A percentile compares a stretch with the other conserved stretches of the same genome.
Conservation (phyloP, 2,329 filamentous ascomycete genomes). For the Fusarium haematococcum region DNA sequence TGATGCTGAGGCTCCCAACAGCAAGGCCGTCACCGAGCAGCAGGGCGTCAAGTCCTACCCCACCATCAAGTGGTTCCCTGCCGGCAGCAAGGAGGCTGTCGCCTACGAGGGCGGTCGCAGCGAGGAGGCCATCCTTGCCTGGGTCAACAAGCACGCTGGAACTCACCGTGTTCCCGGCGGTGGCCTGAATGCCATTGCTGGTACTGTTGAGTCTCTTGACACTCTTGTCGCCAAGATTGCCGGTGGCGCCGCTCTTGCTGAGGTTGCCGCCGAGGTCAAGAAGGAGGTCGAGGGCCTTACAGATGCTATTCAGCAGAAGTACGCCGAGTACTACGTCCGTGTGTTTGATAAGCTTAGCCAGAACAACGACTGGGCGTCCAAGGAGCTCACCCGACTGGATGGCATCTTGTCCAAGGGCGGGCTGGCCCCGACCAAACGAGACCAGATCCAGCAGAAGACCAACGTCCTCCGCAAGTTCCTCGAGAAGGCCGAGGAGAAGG, state of each 20-base stretch:
- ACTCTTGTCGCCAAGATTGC: slow-evolving; percentile 79
- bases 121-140: slow-evolving; percentile 81
- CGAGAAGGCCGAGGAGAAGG: slow-evolving; percentile 66
- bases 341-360: slow-evolving; percentile 86
- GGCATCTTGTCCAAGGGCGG: slow-evolving; percentile 88
- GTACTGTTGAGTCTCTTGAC: slow-evolving; percentile 85
- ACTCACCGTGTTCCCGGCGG: slow-evolving; percentile 88
- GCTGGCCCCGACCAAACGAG: slow-evolving; percentile 85
- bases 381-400: slow-evolving; percentile 86
- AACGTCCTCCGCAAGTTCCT: slow-evolving; percentile 89
- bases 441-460: slow-evolving; percentile 86
- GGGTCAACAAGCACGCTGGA: slow-evolving; percentile 89
- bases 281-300: slow-evolving; percentile 75
- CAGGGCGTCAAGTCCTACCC: slow-evolving; percentile 89
- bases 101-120: slow-evolving; percentile 80
- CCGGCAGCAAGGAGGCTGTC: slow-evolving; percentile 78
- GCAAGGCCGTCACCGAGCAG: slow-evolving; percentile 80
- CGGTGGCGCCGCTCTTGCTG: slow-evolving; percentile 70
- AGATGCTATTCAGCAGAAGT: slow-evolving; percentile 75
- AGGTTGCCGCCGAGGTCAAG: slow-evolving; percentile 77
- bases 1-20: slow-evolving; percentile 88
- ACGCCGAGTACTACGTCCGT: slow-evolving; percentile 93
- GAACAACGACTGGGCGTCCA: slow-evolving; percentile 82
- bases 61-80: slow-evolving; percentile 97
- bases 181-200: slow-evolving; percentile 80